Conservation (phyloP, 495 filamentous ascomycete genomes). For the Neurospora sp. region DNA sequence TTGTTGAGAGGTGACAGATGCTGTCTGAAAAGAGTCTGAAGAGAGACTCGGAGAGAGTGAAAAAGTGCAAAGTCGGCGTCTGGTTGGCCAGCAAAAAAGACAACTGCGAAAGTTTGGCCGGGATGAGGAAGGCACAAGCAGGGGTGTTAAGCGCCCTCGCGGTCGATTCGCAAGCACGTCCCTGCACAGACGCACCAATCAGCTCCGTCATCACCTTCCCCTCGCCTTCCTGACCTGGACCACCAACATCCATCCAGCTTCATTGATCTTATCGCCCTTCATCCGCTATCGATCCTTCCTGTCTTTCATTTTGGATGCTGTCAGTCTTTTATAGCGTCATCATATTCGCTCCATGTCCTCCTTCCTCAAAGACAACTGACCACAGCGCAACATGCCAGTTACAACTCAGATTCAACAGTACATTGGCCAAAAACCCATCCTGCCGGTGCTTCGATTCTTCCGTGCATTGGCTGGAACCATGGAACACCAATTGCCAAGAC, state of each 20-base stretch:
- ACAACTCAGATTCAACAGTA: not conserved
- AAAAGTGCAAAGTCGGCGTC: not conserved
- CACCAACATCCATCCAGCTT: not conserved
- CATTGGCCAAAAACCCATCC: not conserved
- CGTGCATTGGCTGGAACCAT: not conserved
- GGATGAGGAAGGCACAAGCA: not conserved
- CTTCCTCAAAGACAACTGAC: not conserved
- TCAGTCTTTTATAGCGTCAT: not conserved
- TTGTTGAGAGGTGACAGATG: not conserved
- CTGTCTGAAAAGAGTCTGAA: not conserved
- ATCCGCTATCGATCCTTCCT: not conserved
- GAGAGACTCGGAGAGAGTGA: not conserved
- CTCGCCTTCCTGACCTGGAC: not conserved
- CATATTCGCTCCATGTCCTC: not conserved
- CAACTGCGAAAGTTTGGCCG: not conserved
- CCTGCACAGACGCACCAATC: slow-evolving; percentile 20
- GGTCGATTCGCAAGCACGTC: slow-evolving; percentile 17
- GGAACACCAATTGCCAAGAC: not conserved
- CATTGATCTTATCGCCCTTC: not conserved
- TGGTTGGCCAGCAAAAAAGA: slow-evolving; percentile 1
- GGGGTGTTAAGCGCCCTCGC: slow-evolving; percentile 21
- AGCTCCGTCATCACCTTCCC: slow-evolving; percentile 19
- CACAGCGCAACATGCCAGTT: not conserved
- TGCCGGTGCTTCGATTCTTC: not conserved
- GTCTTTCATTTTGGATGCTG: not conserved